Evolutionary conservation across 164 flowering plant species (phyloP).

Genomic region (Piper longum): DNA sequence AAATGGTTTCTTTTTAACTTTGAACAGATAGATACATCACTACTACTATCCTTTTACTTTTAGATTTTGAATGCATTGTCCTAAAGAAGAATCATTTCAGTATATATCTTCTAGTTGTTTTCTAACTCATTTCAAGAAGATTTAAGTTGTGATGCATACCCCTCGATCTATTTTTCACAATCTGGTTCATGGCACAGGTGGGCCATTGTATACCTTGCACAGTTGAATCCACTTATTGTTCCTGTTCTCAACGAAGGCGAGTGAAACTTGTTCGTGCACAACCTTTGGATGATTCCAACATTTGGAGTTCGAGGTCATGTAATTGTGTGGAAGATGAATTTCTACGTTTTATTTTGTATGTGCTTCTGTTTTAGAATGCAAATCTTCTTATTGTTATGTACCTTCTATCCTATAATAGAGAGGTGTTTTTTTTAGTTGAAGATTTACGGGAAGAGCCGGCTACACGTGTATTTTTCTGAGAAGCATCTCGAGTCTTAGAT

Average conservation of each 20-base stretch:
- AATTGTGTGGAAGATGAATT: not conserved
- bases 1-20: too few species aligned
- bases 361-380: not conserved
- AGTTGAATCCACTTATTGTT: constrained; percentile 43
- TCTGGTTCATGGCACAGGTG: constrained; percentile 20
- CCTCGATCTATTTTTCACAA: not conserved
- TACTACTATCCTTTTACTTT: too few species aligned
- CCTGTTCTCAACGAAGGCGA: constrained; percentile 38
- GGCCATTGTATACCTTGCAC: constrained; percentile 50
- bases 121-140: too few species aligned
- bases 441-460: not conserved
- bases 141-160: too few species aligned
- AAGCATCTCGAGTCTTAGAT: too few species aligned
- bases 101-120: too few species aligned
- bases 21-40: too few species aligned
- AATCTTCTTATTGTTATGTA: not conserved
- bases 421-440: not conserved
- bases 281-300: not conserved
- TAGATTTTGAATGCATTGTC: too few species aligned
- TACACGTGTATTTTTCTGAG: too few species aligned
- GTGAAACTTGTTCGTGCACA: constrained; percentile 11
- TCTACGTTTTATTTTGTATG: not conserved
- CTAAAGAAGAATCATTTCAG: too few species aligned
- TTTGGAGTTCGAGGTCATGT: not conserved
- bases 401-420: not conserved